Percentiles rank a stretch among this genome's conserved stretches.
phyloP scores from a whole-genome alignment of 2,329 filamentous ascomycete species.

The Ceratocystis lukuohia region DNA sequence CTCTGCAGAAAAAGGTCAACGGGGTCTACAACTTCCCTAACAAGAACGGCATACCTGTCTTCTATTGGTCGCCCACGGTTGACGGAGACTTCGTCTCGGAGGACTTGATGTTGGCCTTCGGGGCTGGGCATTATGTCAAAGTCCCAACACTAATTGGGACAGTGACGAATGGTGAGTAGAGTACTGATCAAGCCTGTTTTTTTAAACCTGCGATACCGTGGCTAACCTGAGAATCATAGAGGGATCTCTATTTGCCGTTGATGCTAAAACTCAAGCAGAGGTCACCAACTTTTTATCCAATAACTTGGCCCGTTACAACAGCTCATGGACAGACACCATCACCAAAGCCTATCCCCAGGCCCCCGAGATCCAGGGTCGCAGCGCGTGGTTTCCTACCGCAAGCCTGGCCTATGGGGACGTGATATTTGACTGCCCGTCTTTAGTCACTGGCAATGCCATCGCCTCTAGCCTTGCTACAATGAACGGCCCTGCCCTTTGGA shows the following conservation, averaged over 20 bases:
- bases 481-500: constrained; percentile 27
- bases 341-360: constrained; percentile 30
- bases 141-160: constrained; percentile 36
- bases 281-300: constrained; percentile 31
- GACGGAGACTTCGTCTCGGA: constrained; percentile 36
- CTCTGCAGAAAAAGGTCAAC: constrained; percentile 31
- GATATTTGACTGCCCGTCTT: constrained; percentile 34
- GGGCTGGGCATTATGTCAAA: constrained; percentile 29
- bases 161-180: constrained; percentile 31
- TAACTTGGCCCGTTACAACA: constrained; percentile 35
- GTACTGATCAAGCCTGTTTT: constrained; percentile 14
- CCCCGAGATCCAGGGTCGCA: constrained; percentile 28
- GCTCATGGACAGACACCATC: constrained; percentile 28
- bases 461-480: constrained; percentile 19
- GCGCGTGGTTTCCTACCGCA: constrained; percentile 33
- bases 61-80: constrained; percentile 39
- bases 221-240: constrained; percentile 26
- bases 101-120: constrained; percentile 31
- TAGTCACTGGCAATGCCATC: constrained; percentile 26
- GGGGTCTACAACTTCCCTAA: constrained; percentile 30
- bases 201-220: neutral
- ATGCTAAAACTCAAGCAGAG: constrained; percentile 27
- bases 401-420: constrained; percentile 34
- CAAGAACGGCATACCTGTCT: constrained; percentile 27
- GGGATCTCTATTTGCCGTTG: constrained; percentile 33